Evolutionary conservation across 768 basidiomycete genomes (phyloP).

Genomic region (Scleroderma bovista): DNA sequence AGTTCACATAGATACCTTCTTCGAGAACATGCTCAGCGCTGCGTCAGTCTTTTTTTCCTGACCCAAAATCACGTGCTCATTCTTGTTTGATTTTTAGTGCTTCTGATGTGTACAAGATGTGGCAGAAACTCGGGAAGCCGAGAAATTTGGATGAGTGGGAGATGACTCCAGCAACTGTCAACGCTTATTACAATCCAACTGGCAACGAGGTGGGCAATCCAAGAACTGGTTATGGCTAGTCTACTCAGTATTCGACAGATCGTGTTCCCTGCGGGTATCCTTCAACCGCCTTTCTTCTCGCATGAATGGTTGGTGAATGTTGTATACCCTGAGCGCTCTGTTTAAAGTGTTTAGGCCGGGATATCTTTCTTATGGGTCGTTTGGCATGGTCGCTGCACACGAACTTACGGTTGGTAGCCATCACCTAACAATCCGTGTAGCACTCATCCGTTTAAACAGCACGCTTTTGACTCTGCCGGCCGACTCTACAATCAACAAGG

Average conservation of each 20-base stretch:
- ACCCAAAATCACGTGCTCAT: slow-evolving; percentile 5
- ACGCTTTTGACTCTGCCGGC: slow-evolving; percentile 88
- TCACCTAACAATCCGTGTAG: background rate
- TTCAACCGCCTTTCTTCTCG: slow-evolving; percentile 89
- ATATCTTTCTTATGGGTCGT: slow-evolving; percentile 87
- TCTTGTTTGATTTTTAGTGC: slow-evolving; percentile 32
- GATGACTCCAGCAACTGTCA: slow-evolving; percentile 82
- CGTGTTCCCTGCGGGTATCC: slow-evolving; percentile 94
- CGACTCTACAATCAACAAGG: slow-evolving; percentile 88
- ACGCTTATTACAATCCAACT: slow-evolving; percentile 85
- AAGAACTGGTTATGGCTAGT: background rate
- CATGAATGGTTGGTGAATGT: slow-evolving; percentile 53
- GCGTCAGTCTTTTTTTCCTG: slow-evolving; percentile 32
- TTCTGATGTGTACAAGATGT: slow-evolving; percentile 59
- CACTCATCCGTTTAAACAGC: slow-evolving; percentile 36
- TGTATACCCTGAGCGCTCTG: background rate
- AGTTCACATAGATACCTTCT: slow-evolving; percentile 66
- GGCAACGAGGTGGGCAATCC: slow-evolving; percentile 65
- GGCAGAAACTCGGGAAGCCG: slow-evolving; percentile 66
- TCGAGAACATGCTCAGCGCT: slow-evolving; percentile 74
- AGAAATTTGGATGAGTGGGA: slow-evolving; percentile 77
- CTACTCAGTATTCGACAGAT: slow-evolving; percentile 43
- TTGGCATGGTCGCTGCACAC: slow-evolving; percentile 89
- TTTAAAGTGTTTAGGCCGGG: slow-evolving; percentile 56
- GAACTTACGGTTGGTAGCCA: slow-evolving; percentile 68